Percentiles rank a stretch among this genome's conserved stretches.
These are phyloP conservation scores for Fragaria iinumae DNA, from an alignment of 306 rosid genomes.

Conservation along the genomic window DNA sequence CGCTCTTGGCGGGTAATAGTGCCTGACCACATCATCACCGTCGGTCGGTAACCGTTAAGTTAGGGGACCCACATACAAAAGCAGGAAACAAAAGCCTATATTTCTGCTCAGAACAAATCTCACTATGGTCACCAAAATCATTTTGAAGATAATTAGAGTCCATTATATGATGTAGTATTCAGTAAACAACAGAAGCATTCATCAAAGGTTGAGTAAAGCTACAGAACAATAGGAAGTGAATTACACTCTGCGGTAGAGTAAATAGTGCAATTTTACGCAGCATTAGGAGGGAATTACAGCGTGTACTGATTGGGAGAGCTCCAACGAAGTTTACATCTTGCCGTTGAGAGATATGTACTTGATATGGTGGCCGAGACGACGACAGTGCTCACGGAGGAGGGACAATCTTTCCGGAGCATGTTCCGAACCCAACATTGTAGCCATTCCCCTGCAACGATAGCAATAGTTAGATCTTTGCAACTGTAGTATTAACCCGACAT, in stretches of 20 bases:
- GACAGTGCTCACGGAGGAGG: constrained; percentile 44
- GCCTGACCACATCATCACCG: not conserved
- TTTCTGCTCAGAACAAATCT: not conserved
- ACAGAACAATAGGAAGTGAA: not conserved
- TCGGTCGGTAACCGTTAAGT: not conserved
- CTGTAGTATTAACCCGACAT: not conserved
- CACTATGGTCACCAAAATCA: not conserved
- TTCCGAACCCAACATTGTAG: constrained; percentile 82
- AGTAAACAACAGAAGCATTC: not conserved
- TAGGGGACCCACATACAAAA: constrained; percentile 18
- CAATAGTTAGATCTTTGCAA: not conserved
- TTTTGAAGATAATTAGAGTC: not conserved
- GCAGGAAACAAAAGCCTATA: not conserved
- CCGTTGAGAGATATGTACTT: not conserved
- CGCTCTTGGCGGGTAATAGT: constrained; percentile 37
- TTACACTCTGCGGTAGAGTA: not conserved
- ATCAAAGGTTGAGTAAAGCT: not conserved
- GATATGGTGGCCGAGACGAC: not conserved
- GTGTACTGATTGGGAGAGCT: constrained; percentile 10
- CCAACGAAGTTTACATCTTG: not conserved
- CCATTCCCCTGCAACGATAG: constrained; percentile 63
- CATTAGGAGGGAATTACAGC: not conserved
- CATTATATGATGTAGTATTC: not conserved
- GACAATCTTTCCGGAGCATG: constrained; percentile 71
- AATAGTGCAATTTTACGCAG: not conserved